phyloP scores from a whole-genome alignment of 2,329 filamentous ascomycete species.

The Knoxdaviesia proteae region DNA sequence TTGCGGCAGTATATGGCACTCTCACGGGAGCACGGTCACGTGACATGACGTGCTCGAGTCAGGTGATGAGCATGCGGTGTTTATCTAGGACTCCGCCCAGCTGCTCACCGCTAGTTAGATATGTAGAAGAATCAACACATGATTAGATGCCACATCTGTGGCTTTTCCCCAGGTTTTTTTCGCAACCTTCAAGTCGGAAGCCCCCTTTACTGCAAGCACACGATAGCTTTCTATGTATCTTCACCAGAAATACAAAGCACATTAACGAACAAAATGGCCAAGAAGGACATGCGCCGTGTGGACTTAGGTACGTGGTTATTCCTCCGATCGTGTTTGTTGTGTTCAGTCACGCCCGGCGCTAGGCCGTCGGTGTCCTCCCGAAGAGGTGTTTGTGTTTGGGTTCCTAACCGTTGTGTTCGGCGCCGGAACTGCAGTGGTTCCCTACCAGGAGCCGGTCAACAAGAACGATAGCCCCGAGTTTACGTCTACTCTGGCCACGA shows the following conservation, averaged over 20 bases:
- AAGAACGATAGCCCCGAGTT: constrained; percentile 44
- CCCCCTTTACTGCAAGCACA: no score
- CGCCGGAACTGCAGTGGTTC: constrained; percentile 42
- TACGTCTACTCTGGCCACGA: constrained; percentile 49
- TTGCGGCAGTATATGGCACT: no score
- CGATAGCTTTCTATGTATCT: not conserved
- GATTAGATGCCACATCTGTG: no score
- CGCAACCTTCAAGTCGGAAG: no score
- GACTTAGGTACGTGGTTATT: constrained; percentile 44
- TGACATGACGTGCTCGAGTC: no score
- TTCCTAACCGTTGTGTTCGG: no score
- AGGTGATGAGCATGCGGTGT: no score
- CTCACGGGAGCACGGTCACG: no score
- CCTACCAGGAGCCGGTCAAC: constrained; percentile 57
- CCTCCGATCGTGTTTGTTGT: not conserved
- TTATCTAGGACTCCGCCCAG: no score
- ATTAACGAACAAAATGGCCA: constrained; percentile 29
- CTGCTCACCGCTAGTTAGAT: no score
- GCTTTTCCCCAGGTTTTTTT: no score
- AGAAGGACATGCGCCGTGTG: constrained; percentile 55
- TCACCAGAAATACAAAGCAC: not conserved
- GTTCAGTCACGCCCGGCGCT: constrained; percentile 2
- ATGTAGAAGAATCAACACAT: no score
- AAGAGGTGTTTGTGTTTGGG: not conserved
- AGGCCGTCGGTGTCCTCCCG: not conserved